Evolutionary conservation across 139 green algal species (phyloP), one percentile per base, ranked within the genome.

Genomic region (Micractinium sp.): DNA sequence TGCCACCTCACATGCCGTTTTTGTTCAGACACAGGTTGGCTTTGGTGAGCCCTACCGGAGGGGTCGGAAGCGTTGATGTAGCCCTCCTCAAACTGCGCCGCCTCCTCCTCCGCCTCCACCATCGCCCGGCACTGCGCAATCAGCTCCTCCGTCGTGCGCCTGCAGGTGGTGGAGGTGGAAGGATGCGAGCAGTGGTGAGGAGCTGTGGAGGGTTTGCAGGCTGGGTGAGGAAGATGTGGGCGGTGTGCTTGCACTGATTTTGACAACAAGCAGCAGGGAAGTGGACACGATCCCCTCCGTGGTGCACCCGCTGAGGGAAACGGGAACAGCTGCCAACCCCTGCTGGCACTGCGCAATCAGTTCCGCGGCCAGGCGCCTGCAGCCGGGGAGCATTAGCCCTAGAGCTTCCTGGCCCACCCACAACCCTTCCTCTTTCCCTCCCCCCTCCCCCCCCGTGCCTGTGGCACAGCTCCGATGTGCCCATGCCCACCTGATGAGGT

Each of bases 21-120:
- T 66, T 66, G 14, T 66, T 66, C 60, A 66, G 60, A 66, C 14
- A 16, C 60, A 66, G 16, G 60, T 16, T 23, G 60, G 16, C 60
- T 23, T 14, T 66, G 16, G n/a, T n/a, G n/a, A 56, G 47, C 47
- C 81, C 19, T 61, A 87, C 82, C 63, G 67, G 89, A 96, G 79
- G 98, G 98, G 92, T 99, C 98, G 4, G 83, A 73, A 33, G 96
- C 91, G 89, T 99, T 98, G 75, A 99, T 91, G 94, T 98, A 99
- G 1, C 95, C 95, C 89, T 96, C 93, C 39, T 93, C 93, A 89
- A 95, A 94, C 1, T 35, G 56, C 5, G 81, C 84, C 86, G 87
- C 90, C 89, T 94, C 92, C 84, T 96, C 96, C 91, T 99, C 97
- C 41, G 94, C 95, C 85, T 99, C 98, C 63, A 99, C 96, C 93